Evolutionary conservation across 2,329 filamentous ascomycete genomes (phyloP), one percentile per base, ranked within the genome.

Genomic region (Colletotrichum horii): DNA sequence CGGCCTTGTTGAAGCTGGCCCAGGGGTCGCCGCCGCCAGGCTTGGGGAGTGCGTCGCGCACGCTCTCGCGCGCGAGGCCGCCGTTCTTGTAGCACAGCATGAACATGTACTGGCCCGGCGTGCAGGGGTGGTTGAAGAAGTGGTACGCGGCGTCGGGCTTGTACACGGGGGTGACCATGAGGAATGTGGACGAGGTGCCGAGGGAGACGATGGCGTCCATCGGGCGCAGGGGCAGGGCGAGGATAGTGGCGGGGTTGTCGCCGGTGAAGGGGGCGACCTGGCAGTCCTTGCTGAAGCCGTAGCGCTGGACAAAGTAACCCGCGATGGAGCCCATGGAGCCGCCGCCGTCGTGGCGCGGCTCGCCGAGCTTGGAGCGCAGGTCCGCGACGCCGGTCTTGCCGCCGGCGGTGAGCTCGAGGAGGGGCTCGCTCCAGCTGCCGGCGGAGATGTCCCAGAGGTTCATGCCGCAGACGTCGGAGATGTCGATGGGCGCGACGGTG

Each of bases 21-120:
- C 97, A 99, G 14, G 89, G 87, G 71, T 93, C 89, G 6, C 84
- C 79, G 34, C 84, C 83, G 12, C 87, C 83, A 30, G 86, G 85
- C 26, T 86, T 84, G 55, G 95, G 94, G 68, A 98, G 91, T 0
- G 91, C 89, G 82, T 99, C 95, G 70, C 97, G 94, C 77, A 98
- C 92, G 80, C 94, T 93, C 83, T 99, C 97, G 60, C 97, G 94
- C 3, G 97, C 96, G 2, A 98, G 92, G 3, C 96, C 96, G 79
- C 97, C 97, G 85, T 99, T 99, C 87, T 98, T 98, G 89, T 98
- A 99, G 89, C 97, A 99, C 43, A 99, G 92, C 97, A 99, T 99
- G 86, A 99, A 98, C 97, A 99, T 98, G 90, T 98, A 98, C 76
- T 98, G 91, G 2, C 94, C 95, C 0, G 93, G 88, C 1, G 95